A percentile compares a stretch with the other conserved stretches of the same genome.
Evolutionary conservation across 768 basidiomycete genomes (phyloP).

Genomic region (Podaxis sp.): DNA sequence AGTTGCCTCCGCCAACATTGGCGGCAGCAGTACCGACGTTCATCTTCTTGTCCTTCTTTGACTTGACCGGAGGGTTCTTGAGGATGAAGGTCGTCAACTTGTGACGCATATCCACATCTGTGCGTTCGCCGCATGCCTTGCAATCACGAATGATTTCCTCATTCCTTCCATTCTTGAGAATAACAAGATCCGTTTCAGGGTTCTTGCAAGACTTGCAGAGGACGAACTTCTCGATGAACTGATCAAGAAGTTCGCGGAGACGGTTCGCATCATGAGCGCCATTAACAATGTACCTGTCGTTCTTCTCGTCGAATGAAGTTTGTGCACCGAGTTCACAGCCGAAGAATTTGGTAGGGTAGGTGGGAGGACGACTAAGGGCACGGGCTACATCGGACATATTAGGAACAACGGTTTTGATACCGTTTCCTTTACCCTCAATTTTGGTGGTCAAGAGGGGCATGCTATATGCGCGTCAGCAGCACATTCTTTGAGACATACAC

Average conservation of each 20-base stretch:
- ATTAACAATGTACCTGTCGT: slow-evolving; percentile 98
- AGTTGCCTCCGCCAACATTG: slow-evolving; percentile 44
- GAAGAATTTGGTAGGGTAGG: slow-evolving; percentile 99
- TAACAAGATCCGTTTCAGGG: slow-evolving; percentile 94
- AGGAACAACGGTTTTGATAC: slow-evolving; percentile 98
- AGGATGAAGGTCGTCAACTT: slow-evolving; percentile 95
- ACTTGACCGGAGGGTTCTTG: slow-evolving; percentile 94
- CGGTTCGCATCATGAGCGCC: slow-evolving; percentile 91
- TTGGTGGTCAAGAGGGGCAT: slow-evolving; percentile 96
- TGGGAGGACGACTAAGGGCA: slow-evolving; percentile 90
- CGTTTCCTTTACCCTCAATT: slow-evolving; percentile 99
- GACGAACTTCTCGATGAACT: slow-evolving; percentile 98
- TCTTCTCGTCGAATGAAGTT: slow-evolving; percentile 94
- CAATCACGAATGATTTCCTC: slow-evolving; percentile 95
- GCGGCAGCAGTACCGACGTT: slow-evolving; percentile 52
- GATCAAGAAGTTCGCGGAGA: slow-evolving; percentile 93
- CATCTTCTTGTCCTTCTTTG: slow-evolving; percentile 70
- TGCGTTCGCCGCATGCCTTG: slow-evolving; percentile 96
- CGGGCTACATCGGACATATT: slow-evolving; percentile 99
- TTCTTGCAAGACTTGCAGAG: slow-evolving; percentile 98
- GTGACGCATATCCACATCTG: slow-evolving; percentile 93
- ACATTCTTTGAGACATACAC: not conserved
- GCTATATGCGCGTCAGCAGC: slow-evolving; percentile 37
- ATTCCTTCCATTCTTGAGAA: slow-evolving; percentile 76
- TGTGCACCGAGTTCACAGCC: slow-evolving; percentile 98